Evolutionary conservation across 2,329 filamentous ascomycete genomes (phyloP), one percentile per base, ranked within the genome.

Genomic region (Pleurostoma richardsiae): DNA sequence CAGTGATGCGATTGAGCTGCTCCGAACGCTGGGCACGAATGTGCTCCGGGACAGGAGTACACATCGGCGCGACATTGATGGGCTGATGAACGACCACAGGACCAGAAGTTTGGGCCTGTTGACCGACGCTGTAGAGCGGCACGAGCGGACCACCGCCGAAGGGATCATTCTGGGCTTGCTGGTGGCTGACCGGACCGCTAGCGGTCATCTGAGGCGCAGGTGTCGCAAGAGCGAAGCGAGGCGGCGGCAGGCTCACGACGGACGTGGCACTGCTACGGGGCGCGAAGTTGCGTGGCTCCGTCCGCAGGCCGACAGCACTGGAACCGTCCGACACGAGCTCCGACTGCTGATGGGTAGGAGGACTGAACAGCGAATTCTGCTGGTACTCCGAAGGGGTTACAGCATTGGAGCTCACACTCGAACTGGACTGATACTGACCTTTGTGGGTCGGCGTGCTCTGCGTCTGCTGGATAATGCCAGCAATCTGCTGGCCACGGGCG

Each of bases 231-330:
- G 60, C 57, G 46, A 70, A 71, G 27, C 60, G 67, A 4, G 70
- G 70, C 8, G 70, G 68, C 10, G 67, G 63, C 31, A 59, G 54
- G 29, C 50, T 53, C 4, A 51, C 48, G 31, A 53, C 47, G 5
- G 57, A 50, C n/a, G 55, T 54, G 0, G 56, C 59, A 29, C 61
- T 60, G 4, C 19, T 19, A 19, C 65, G 61, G 4, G 69, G 68
- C 1, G 67, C 66, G 49, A 70, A 70, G 55, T 66, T 70, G 46
- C 67, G 65, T 2, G 70, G 70, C 55, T 72, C 70, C 0, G 67
- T 69, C 42, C 64, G 57, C 19, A 19, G 19, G 19, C 19, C 19
- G 19, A 19, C 19, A 19, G 19, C 19, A 19, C 19, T 19, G 19
- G 19, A 19, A 19, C 19, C 19, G 19, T 19, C 19, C 19, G 19